Evolutionary conservation across 192 early-diverging fungal genomes (phyloP).

Genomic region (Radiomyces spectabilis): DNA sequence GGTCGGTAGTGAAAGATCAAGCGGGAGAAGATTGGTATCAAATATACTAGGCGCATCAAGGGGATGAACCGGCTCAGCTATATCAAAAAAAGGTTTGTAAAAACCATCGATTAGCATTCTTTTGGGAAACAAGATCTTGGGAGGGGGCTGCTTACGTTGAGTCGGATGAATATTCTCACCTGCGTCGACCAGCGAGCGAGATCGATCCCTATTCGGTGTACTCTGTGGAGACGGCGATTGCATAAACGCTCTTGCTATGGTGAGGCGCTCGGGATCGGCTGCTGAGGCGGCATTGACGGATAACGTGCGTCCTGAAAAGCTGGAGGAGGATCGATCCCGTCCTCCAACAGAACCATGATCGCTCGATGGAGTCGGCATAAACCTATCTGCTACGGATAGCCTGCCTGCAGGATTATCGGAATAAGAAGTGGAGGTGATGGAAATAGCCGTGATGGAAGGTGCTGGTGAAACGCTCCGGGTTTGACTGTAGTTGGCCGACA

Average conservation of each 20-base stretch:
- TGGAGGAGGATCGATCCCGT: constrained; percentile 6
- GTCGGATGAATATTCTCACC: too few relatives aligned
- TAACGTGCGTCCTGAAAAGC: constrained; percentile 9
- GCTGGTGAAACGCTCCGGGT: background rate
- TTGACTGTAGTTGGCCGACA: background rate
- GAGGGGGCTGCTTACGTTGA: too few relatives aligned
- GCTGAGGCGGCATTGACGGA: background rate
- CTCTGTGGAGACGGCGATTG: background rate
- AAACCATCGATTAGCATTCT: too few relatives aligned
- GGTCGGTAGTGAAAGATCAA: constrained; percentile 6
- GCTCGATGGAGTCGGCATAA: constrained; percentile 2
- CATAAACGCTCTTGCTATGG: background rate
- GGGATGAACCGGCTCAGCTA: background rate
- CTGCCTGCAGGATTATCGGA: background rate
- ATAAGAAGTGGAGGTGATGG: background rate
- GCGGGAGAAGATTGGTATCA: constrained; percentile 6
- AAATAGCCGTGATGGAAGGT: background rate
- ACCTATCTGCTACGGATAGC: constrained; percentile 18
- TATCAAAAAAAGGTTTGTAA: too few relatives aligned
- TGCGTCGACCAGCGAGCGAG: too few relatives aligned
- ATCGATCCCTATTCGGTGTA: too few relatives aligned
- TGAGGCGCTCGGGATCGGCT: too few relatives aligned
- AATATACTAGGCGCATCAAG: background rate
- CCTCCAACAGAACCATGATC: background rate
- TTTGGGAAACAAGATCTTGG: too few relatives aligned